Evolutionary conservation across 2,329 filamentous ascomycete genomes (phyloP).

Genomic region (Penicillium expansum): DNA sequence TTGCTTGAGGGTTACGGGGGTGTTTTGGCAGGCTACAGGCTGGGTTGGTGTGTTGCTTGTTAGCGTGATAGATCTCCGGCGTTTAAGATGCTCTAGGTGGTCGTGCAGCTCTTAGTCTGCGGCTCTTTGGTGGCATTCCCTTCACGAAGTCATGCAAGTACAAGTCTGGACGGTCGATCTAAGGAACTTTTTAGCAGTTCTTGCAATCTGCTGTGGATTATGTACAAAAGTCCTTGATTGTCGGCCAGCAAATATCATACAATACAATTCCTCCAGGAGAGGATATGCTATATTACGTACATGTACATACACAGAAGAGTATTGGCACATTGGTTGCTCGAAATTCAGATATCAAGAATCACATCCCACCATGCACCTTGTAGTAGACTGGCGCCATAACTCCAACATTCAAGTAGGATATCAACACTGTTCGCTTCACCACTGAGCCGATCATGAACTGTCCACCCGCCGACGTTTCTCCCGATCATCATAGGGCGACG

Average conservation of each 20-base stretch:
- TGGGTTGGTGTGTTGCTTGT: neutral
- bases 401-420: conserved; percentile 16
- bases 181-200: neutral
- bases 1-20: neutral
- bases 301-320: neutral
- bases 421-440: neutral
- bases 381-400: conserved; percentile 16
- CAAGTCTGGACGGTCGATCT: neutral
- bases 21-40: neutral
- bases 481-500: conserved; percentile 42
- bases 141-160: conserved; percentile 12
- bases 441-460: conserved; percentile 19
- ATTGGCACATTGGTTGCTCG: conserved; percentile 13
- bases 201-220: neutral
- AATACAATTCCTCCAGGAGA: conserved; percentile 21
- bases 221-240: conserved; percentile 11
- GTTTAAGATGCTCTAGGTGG: neutral
- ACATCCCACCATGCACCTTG: conserved; percentile 14
- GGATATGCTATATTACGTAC: conserved; percentile 11
- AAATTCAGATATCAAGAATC: conserved; percentile 15
- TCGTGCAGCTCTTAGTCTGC: neutral
- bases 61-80: neutral
- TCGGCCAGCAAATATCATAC: conserved; percentile 8
- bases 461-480: conserved; percentile 43
- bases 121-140: neutral